Evolutionary conservation across 768 basidiomycete genomes (phyloP).

Genomic region (Auriscalpium vulgare): DNA sequence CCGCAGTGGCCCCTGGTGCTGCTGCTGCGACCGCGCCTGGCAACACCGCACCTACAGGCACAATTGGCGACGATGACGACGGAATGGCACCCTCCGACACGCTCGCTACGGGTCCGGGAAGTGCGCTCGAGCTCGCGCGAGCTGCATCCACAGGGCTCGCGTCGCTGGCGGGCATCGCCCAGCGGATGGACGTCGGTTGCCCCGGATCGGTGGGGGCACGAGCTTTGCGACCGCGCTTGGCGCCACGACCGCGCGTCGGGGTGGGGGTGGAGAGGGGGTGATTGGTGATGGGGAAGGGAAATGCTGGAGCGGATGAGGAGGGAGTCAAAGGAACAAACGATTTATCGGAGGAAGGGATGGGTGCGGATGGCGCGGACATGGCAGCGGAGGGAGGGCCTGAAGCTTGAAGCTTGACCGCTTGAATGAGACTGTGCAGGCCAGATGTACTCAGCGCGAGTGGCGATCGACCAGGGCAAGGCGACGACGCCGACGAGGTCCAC

Average conservation of each 20-base stretch:
- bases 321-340: no score
- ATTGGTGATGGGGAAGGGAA: neutral
- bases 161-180: neutral
- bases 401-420: no score
- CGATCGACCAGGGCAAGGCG: no score
- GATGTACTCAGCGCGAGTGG: no score
- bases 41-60: neutral
- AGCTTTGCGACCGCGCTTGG: constrained; percentile 27
- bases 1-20: constrained; percentile 10
- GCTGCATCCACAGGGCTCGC: neutral
- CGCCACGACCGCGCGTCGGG: constrained; percentile 15
- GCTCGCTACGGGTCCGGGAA: neutral
- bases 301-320: neutral
- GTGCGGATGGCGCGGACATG: no score
- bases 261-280: constrained; percentile 7
- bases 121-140: neutral
- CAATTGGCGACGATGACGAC: neutral
- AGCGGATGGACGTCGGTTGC: constrained; percentile 10
- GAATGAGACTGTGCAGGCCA: no score
- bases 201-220: constrained; percentile 15
- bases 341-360: no score
- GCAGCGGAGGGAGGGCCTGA: no score
- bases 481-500: no score
- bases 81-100: neutral
- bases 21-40: neutral